Evolutionary conservation across 345 rosid species (phyloP), one percentile per base, ranked within the genome.

Genomic region (Eucalyptus polybractea): DNA sequence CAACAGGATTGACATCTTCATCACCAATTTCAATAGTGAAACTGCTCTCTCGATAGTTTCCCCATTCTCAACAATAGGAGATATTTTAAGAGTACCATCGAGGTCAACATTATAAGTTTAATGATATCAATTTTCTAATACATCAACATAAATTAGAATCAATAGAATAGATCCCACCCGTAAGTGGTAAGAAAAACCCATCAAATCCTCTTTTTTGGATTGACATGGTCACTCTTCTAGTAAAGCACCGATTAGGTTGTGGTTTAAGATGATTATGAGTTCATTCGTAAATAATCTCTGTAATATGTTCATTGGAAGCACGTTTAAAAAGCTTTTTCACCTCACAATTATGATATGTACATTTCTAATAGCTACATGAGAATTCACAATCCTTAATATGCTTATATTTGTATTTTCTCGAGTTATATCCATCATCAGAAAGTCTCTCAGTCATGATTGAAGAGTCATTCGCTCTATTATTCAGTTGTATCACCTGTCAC

Each of bases 301-400:
- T 95, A 87, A 98, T 96, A 89, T 96, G 96, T 50, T 97, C 99
- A 92, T 98, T 98, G 87, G 95, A 96, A 56, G 97, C 93, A 81
- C 95, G 95, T 92, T 98, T 97, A 92, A 98, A 97, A 45, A 96
- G 94, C 90, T 97, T 98, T 92, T 98, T 98, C 93, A 98, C 99
- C 90, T 98, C 99, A 88, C 99, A 98, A 88, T 95, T 97, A 90
- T 97, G 99, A 95, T 98, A 98, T 17, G 97, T 96, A 91, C 96
- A 97, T 91, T 98, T 98, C 93, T 98, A 98, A 91, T 96, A 98
- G 92, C 96, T 96, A 88, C 99, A 96, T 8, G 98, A 99, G 91
- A 97, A 97, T 92, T 98, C 99, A 93, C 99, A 94, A 92, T 99
- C 99, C 88, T 98, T 97, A 56, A 95, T 99, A 92, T 95, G 98